Conservation (phyloP, 1,139 yeast genomes). For the Magnusiomyces ingens region DNA sequence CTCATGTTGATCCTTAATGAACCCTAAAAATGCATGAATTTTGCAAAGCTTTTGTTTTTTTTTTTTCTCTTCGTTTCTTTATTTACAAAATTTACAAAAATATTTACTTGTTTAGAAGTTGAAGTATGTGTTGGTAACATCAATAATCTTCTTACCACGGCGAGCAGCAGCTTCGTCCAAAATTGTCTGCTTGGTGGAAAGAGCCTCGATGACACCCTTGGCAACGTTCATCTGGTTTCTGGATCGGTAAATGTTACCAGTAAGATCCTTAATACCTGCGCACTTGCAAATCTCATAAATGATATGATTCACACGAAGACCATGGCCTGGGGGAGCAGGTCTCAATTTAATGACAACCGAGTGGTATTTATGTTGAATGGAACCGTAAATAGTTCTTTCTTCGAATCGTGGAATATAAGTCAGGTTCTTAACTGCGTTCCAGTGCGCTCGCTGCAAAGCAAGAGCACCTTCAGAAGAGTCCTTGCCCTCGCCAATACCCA, state of each 20-base stretch:
- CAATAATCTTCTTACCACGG: constrained; percentile 93
- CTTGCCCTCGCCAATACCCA: constrained; percentile 94
- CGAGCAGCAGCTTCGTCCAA: constrained; percentile 84
- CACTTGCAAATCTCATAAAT: constrained; percentile 89
- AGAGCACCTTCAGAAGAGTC: constrained; percentile 70
- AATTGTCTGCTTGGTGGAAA: constrained; percentile 64
- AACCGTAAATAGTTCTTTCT: constrained; percentile 84
- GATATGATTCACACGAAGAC: constrained; percentile 85
- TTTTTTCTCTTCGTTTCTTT: background rate
- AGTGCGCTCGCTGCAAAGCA: constrained; percentile 81
- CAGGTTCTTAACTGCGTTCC: constrained; percentile 90
- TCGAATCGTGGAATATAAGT: constrained; percentile 80
- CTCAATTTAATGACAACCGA: constrained; percentile 77
- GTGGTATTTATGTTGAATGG: constrained; percentile 75
- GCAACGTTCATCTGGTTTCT: constrained; percentile 94
- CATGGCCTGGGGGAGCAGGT: constrained; percentile 91
- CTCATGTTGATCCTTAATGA: too few relatives aligned
- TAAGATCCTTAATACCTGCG: constrained; percentile 89
- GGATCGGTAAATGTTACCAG: constrained; percentile 86
- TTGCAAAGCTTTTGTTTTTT: background rate
- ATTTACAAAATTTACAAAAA: background rate
- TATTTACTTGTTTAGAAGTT: constrained; percentile 25
- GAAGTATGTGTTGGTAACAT: constrained; percentile 81
- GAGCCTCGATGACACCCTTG: constrained; percentile 88
- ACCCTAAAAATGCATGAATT: background rate